Base-by-base conservation (phyloP, 345 rosid species). In the Gynandropsis gynandra region DNA sequence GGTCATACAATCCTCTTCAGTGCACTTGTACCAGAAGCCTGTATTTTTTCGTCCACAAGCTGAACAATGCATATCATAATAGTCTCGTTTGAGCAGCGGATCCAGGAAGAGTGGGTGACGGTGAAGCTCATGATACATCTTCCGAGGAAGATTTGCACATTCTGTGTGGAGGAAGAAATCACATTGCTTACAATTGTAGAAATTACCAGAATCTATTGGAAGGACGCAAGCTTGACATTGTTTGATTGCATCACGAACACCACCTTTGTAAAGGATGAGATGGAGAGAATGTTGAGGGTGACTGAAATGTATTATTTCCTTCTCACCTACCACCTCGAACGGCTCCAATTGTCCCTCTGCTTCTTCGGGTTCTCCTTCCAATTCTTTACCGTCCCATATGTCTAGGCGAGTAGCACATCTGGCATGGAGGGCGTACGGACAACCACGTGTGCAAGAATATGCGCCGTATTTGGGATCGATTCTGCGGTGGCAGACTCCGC, bases 71-170 rank as follows among this genome's bases (percentile, higher is more conserved):
- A 36, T 4, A 49, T 4, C 21, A 4, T 4, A 16, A 1, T 4
- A 14, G 8, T 15, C 4, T 41, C 8, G 8, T 15, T 9, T 3
- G 7, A 38, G 63, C 16, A 32, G 0, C 0, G 63, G 39, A 0
- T 58, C 32, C 0, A 58, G 16, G 14, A 47, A 0, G 27, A 58
- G 48, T n/a, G n/a, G 0, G 8, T 59, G 63, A 0, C 32, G 39
- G 15, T 59, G 47, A 47, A 59, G 14, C 1, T 11, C 48, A 41
- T 54, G 63, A 40, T 40, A 47, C 4, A 59, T 10, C 13, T 49
- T n/a, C n/a, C n/a, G n/a, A n/a, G n/a, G n/a, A n/a, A n/a, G n/a
- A n/a, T n/a, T n/a, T n/a, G n/a, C n/a, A n/a, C n/a, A n/a, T n/a
- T n/a, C n/a, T n/a, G n/a, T n/a, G n/a, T n/a, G n/a, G n/a, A n/a